These are phyloP conservation scores for Fragilaria radians DNA, from an alignment of 108 stramenopile species.

Conservation along the genomic window DNA sequence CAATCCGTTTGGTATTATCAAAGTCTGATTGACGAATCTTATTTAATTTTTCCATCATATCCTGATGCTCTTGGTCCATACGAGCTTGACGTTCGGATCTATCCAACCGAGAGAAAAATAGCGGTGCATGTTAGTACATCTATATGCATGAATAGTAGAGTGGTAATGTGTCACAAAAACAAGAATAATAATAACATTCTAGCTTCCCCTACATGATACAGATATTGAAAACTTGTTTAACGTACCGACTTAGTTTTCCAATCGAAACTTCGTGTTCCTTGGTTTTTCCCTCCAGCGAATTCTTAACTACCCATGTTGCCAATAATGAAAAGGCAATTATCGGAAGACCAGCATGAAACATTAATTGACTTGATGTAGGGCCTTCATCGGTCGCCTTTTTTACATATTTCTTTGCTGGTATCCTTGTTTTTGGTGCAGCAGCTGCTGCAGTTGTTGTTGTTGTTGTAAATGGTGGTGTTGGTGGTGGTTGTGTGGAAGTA, in stretches of 20 bases:
- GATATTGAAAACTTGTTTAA: neutral
- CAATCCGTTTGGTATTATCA: constrained; percentile 87
- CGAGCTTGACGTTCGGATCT: constrained; percentile 72
- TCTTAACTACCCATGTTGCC: constrained; percentile 70
- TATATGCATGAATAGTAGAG: no score
- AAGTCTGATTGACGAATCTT: constrained; percentile 60
- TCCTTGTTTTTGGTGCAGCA: no score
- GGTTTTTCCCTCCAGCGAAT: constrained; percentile 78
- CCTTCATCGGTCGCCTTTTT: no score
- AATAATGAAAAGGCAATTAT: constrained; percentile 73
- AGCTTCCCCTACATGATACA: neutral
- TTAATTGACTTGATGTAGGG: constrained; percentile 21
- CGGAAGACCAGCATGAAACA: constrained; percentile 69
- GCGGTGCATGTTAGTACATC: no score
- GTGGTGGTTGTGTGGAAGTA: no score
- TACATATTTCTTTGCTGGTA: no score
- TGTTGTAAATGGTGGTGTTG: no score
- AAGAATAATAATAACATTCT: constrained; percentile 4
- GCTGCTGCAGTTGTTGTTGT: no score
- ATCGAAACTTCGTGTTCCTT: constrained; percentile 70
- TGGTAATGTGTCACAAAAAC: neutral
- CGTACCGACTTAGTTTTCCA: constrained; percentile 63
- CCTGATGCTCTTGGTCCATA: constrained; percentile 70
- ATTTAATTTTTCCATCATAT: constrained; percentile 84
- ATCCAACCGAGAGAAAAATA: no score